These are phyloP conservation scores for Cucurbita moschata DNA, from an alignment of 306 rosid species.

Conservation along the genomic window DNA sequence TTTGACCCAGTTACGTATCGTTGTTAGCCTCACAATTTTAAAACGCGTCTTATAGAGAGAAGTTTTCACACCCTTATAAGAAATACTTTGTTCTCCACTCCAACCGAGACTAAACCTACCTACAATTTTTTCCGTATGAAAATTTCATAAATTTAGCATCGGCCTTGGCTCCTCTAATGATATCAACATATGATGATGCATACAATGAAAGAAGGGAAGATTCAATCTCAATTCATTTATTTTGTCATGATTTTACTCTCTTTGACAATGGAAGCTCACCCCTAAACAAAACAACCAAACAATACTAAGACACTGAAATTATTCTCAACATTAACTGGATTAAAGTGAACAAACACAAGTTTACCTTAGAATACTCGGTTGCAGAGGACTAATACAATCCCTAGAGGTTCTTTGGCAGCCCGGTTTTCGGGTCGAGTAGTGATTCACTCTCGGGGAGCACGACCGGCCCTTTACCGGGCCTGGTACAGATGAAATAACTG, in stretches of 20 bases:
- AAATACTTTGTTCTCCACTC: too few relatives aligned
- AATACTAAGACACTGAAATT: not conserved
- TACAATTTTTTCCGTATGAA: too few relatives aligned
- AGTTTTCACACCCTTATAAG: too few relatives aligned
- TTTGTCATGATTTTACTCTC: not conserved
- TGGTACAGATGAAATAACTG: conserved; percentile 89
- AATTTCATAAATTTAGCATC: too few relatives aligned
- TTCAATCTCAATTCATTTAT: not conserved
- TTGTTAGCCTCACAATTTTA: too few relatives aligned
- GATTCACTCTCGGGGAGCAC: conserved; percentile 52
- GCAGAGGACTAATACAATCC: conserved; percentile 3
- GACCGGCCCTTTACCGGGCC: conserved; percentile 90
- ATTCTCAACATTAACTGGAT: not conserved
- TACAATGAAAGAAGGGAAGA: not conserved
- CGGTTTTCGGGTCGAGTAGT: conserved; percentile 67
- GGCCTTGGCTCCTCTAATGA: too few relatives aligned
- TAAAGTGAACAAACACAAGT: not conserved
- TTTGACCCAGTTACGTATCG: too few relatives aligned
- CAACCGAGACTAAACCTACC: too few relatives aligned
- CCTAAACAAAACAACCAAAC: not conserved
- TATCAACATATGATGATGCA: too few relatives aligned
- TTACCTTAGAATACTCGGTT: conserved; percentile 7
- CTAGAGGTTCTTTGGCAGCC: conserved; percentile 52
- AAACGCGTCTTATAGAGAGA: too few relatives aligned
- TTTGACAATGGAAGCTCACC: not conserved